phyloP scores from a whole-genome alignment of 306 rosid genomes.

The Luffa aegyptiaca region DNA sequence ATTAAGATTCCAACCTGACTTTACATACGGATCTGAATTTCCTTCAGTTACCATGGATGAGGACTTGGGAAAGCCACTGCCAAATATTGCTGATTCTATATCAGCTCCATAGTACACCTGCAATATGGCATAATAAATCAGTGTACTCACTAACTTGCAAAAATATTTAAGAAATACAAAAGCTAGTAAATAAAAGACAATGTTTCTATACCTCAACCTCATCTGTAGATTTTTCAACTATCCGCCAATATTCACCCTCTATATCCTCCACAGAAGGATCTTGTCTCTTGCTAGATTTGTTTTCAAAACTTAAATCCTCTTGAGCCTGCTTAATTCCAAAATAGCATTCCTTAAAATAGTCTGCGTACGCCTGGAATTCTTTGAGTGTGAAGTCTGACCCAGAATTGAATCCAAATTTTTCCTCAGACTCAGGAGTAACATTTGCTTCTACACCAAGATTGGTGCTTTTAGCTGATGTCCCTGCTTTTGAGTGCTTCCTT shows the following conservation, averaged over 20 bases:
- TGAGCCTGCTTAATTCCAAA: slow-evolving; percentile 39
- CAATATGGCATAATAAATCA: slow-evolving; percentile 19
- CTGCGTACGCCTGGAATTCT: slow-evolving; percentile 57
- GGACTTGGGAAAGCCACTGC: slow-evolving; percentile 88
- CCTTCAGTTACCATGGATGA: slow-evolving; percentile 28
- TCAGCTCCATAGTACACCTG: slow-evolving; percentile 96
- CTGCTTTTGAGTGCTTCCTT: slow-evolving; percentile 44
- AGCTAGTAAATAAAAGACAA: background rate
- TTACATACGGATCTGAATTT: slow-evolving; percentile 34
- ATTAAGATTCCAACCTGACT: slow-evolving; percentile 91
- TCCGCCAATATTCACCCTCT: slow-evolving; percentile 98
- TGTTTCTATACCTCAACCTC: slow-evolving; percentile 71
- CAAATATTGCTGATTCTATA: slow-evolving; percentile 73
- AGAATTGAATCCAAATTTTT: slow-evolving; percentile 78
- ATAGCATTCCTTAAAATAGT: slow-evolving; percentile 56
- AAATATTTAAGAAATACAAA: background rate
- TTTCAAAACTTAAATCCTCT: slow-evolving; percentile 19
- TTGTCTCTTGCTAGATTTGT: slow-evolving; percentile 23
- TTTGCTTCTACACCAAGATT: slow-evolving; percentile 42
- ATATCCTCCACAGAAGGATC: slow-evolving; percentile 66
- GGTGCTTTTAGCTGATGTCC: slow-evolving; percentile 36
- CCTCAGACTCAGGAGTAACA: slow-evolving; percentile 40
- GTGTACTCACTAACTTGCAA: slow-evolving; percentile 7
- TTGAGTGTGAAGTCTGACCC: slow-evolving; percentile 64
- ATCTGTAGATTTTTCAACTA: slow-evolving; percentile 76